Base-by-base conservation (phyloP, 2,329 filamentous ascomycete genomes). In the Drechslera avenae region DNA sequence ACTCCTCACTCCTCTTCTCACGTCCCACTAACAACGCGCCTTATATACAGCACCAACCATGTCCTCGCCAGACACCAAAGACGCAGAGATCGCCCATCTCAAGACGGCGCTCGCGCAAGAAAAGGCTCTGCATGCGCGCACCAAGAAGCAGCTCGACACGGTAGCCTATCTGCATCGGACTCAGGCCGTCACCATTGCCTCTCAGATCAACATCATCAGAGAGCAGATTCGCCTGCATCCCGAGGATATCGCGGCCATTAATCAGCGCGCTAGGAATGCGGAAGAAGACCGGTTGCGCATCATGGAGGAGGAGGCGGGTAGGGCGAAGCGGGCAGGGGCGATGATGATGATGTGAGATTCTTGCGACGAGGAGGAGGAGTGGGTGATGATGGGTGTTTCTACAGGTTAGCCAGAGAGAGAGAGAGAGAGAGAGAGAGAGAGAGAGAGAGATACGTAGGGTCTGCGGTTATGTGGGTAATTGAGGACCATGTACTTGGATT, bases 31-130 rank as follows among this genome's bases (percentile, higher is more conserved):
- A 5, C 9, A 8, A 23, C 21, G 9, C 21, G 6, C 21, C n/a
- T n/a, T n/a, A n/a, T 3, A 5, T 8, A 23, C 3, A 36, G 32
- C 6, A 3, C 14, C 32, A 3, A 34, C 12, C 6, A 44, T 44
- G 41, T 44, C 41, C 8, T 28, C 35, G 8, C 14, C 10, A 28
- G 26, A 28, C 26, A 10, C 32, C 32, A 12, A 44, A 9, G 35
- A 34, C 14, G 10, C 18, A n/a, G 32, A n/a, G 36, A 17, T 44
- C 32, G 41, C 41, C n/a, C 31, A n/a, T 10, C 41, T 46, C 34
- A 26, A 31, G 26, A 23, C 23, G 6, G 34, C 28, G 14, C 34
- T 46, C 13, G 43, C 34, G 1, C 17, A 46, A 23, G 34, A 39
- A 18, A 39, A 32, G 17, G 34, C 23, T n/a, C 16, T 23, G 4